Percentiles rank a stretch among this genome's conserved stretches.
phyloP scores from a whole-genome alignment of 2,329 filamentous ascomycete species.

The Aspergillus luchuensis region DNA sequence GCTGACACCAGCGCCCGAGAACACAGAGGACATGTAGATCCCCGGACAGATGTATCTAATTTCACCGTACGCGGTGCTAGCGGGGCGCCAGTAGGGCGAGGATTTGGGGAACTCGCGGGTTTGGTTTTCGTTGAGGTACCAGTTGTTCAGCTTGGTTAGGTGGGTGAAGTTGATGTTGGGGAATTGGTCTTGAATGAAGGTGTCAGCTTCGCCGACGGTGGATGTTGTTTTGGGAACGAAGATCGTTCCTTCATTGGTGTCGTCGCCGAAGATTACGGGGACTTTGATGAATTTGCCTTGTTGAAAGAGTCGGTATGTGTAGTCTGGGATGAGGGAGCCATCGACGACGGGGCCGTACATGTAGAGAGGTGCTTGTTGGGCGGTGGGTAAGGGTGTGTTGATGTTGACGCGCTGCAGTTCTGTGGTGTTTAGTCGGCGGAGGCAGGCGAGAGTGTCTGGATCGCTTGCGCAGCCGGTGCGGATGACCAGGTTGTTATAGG shows the following conservation, averaged over 20 bases:
- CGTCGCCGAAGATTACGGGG: conserved; percentile 60
- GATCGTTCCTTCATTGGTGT: conserved; percentile 66
- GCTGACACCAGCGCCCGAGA: conserved; percentile 31
- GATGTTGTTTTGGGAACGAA: conserved; percentile 58
- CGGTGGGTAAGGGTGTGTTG: conserved; percentile 50
- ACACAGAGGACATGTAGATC: conserved; percentile 55
- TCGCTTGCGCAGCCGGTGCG: conserved; percentile 50
- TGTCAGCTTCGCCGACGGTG: conserved; percentile 52
- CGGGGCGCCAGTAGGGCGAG: conserved; percentile 61
- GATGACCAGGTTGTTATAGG: conserved; percentile 54
- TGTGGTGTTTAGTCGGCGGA: conserved; percentile 49
- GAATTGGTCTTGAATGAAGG: conserved; percentile 62
- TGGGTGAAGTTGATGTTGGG: conserved; percentile 56
- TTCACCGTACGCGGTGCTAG: conserved; percentile 63
- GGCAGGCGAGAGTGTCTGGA: conserved; percentile 50
- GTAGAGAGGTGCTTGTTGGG: conserved; percentile 48
- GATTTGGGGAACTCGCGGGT: conserved; percentile 49
- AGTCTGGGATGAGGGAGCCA: conserved; percentile 52
- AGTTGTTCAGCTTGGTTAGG: conserved; percentile 53
- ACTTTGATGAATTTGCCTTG: conserved; percentile 54
- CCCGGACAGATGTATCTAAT: conserved; percentile 67
- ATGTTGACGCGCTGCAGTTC: conserved; percentile 51
- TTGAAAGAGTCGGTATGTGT: conserved; percentile 53
- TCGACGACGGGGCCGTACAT: conserved; percentile 57
- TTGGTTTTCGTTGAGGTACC: conserved; percentile 57